phyloP scores from a whole-genome alignment of 1,284 basidiomycete genomes.

The Rhodotorula sp. region DNA sequence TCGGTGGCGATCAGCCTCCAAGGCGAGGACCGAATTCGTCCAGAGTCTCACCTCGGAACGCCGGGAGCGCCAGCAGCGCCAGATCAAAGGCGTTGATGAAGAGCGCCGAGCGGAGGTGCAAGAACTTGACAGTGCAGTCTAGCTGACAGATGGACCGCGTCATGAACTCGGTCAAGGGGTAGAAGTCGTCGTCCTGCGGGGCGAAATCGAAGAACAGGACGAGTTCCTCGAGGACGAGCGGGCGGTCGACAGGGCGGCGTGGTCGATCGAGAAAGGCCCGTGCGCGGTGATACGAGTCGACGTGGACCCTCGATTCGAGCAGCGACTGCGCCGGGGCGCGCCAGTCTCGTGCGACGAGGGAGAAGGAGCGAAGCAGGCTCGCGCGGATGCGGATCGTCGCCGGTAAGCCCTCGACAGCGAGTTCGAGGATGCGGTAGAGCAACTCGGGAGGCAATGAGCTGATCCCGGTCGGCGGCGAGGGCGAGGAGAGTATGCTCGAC shows the following conservation, averaged over 20 bases:
- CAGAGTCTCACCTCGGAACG: slow-evolving; percentile 4
- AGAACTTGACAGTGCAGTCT: neutral
- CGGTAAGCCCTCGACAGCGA: slow-evolving; percentile 20
- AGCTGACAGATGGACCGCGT: slow-evolving; percentile 1
- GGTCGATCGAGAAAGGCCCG: slow-evolving; percentile 4
- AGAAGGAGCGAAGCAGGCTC: slow-evolving; percentile 5
- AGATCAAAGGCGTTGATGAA: slow-evolving; percentile 19
- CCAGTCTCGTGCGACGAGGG: slow-evolving; percentile 15
- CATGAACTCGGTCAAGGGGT: slow-evolving; percentile 18
- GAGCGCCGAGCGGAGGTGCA: slow-evolving; percentile 19
- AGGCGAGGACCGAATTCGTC: too few species aligned
- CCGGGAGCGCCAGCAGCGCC: slow-evolving; percentile 4
- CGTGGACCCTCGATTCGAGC: slow-evolving; percentile 20
- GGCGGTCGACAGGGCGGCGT: neutral
- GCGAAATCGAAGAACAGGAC: slow-evolving; percentile 24
- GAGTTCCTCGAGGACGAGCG: slow-evolving; percentile 20
- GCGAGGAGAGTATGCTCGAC: neutral
- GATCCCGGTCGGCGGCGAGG: neutral
- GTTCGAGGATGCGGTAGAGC: slow-evolving; percentile 11
- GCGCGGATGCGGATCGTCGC: slow-evolving; percentile 9
- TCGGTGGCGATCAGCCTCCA: neutral
- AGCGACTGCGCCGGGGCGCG: slow-evolving; percentile 12
- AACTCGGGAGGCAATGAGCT: slow-evolving; percentile 16
- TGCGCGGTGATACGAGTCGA: slow-evolving; percentile 14
- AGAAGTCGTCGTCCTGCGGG: slow-evolving; percentile 20